Conservation (phyloP, 129 eudicot genomes). For the Kitagawia praeruptora region DNA sequence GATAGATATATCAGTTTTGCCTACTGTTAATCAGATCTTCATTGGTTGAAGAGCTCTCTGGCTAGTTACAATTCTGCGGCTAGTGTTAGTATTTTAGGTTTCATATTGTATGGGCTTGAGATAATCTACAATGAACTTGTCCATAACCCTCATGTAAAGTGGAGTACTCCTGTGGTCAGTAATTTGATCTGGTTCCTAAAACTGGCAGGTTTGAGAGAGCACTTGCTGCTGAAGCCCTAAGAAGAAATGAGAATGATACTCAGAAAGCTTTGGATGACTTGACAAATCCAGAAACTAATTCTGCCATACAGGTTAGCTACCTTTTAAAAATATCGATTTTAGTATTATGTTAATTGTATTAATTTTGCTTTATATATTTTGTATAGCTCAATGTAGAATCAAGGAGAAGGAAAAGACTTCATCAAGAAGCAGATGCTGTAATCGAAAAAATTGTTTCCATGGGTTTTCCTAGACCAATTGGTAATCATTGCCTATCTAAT, state of each 20-base stretch:
- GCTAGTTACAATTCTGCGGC: background rate
- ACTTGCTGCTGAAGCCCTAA: constrained; percentile 87
- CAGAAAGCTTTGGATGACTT: constrained; percentile 82
- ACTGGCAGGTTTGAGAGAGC: constrained; percentile 63
- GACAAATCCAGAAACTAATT: constrained; percentile 73
- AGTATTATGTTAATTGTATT: background rate
- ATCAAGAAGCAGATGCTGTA: constrained; percentile 33
- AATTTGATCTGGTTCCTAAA: constrained; percentile 7
- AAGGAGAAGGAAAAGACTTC: constrained; percentile 57
- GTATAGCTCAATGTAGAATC: constrained; percentile 66
- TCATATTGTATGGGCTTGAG: background rate
- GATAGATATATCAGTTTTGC: background rate
- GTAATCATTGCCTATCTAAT: constrained; percentile 20
- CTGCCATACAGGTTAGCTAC: constrained; percentile 53
- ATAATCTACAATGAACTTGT: background rate
- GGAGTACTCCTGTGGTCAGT: background rate
- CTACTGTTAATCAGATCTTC: background rate
- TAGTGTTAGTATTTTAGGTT: background rate
- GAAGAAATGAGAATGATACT: constrained; percentile 83
- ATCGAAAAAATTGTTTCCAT: constrained; percentile 49
- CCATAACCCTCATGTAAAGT: background rate
- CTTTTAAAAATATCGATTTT: background rate
- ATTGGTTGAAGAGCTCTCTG: background rate
- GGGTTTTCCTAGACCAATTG: constrained; percentile 79
- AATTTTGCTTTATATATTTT: background rate